phyloP scores from a whole-genome alignment of 1,284 basidiomycete genomes.

The Rhodotorula sp. region DNA sequence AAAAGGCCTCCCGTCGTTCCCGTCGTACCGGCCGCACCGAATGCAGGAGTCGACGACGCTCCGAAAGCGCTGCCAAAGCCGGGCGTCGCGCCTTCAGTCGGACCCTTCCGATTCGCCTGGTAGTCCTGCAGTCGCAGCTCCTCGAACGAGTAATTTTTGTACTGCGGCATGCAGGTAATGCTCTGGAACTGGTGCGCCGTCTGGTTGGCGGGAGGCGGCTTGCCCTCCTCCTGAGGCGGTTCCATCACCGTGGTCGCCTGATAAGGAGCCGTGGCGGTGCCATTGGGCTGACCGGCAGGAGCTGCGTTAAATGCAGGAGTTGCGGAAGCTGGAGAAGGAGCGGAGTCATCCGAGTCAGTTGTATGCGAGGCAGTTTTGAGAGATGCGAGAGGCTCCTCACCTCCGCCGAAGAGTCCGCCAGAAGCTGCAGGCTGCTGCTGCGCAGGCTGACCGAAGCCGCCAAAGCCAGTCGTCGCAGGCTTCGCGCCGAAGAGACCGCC shows the following conservation, averaged over 20 bases:
- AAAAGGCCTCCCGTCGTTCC: conserved; percentile 50
- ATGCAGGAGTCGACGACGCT: conserved; percentile 43
- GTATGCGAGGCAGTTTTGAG: neutral
- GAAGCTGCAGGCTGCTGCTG: conserved; percentile 21
- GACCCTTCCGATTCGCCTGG: conserved; percentile 58
- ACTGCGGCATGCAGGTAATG: conserved; percentile 38
- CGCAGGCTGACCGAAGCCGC: conserved; percentile 28
- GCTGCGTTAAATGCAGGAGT: conserved; percentile 16
- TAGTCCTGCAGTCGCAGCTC: conserved; percentile 55
- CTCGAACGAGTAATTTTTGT: conserved; percentile 41
- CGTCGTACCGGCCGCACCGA: conserved; percentile 42
- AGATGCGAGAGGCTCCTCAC: neutral
- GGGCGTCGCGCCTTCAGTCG: conserved; percentile 58
- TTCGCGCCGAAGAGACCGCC: conserved; percentile 37
- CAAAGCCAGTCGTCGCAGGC: conserved; percentile 36
- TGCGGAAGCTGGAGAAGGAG: neutral
- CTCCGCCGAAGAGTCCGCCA: conserved; percentile 35
- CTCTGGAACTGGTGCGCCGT: conserved; percentile 38
- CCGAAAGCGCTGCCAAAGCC: conserved; percentile 47
- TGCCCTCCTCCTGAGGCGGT: conserved; percentile 33
- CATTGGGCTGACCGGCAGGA: conserved; percentile 10
- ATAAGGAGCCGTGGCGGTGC: conserved; percentile 35
- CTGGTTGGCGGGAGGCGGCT: conserved; percentile 32
- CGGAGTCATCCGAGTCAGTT: neutral
- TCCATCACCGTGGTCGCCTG: conserved; percentile 34